These are phyloP conservation scores for Kodamaea ohmeri DNA, from an alignment of 1,139 yeast species.

Conservation along the genomic window DNA sequence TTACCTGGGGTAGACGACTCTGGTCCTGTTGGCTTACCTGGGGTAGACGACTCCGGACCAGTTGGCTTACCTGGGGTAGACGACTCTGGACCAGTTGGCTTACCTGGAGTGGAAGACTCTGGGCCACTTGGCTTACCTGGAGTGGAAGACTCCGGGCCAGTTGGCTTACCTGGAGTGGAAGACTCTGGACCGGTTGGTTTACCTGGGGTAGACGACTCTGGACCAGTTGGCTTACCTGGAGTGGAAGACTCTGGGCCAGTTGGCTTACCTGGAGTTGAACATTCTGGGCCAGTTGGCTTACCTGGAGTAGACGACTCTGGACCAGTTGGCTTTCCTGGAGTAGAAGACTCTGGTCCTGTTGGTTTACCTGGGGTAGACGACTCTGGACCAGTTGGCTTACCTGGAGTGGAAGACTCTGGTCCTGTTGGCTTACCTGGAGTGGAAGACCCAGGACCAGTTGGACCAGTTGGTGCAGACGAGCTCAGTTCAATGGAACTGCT, in stretches of 20 bases:
- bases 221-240: too few relatives aligned
- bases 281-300: conserved; percentile 30
- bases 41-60: conserved; percentile 11
- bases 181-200: not conserved
- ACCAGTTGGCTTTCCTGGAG: conserved; percentile 4
- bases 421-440: not conserved
- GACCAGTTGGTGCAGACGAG: too few relatives aligned
- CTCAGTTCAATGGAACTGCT: too few relatives aligned
- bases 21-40: conserved; percentile 7
- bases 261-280: conserved; percentile 1
- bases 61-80: conserved; percentile 14
- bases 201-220: too few relatives aligned
- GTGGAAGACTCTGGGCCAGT: too few relatives aligned
- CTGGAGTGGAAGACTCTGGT: conserved; percentile 1
- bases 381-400: not conserved
- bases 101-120: conserved; percentile 4
- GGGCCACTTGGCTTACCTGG: not conserved
- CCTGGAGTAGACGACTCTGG: conserved; percentile 18
- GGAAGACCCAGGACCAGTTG: not conserved
- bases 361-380: not conserved
- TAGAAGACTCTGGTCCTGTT: not conserved
- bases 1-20: conserved; percentile 1
- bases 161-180: not conserved
- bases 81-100: conserved; percentile 7
- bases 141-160: conserved; percentile 1